phyloP scores from a whole-genome alignment of 768 basidiomycete genomes.

The Serendipita sp. region DNA sequence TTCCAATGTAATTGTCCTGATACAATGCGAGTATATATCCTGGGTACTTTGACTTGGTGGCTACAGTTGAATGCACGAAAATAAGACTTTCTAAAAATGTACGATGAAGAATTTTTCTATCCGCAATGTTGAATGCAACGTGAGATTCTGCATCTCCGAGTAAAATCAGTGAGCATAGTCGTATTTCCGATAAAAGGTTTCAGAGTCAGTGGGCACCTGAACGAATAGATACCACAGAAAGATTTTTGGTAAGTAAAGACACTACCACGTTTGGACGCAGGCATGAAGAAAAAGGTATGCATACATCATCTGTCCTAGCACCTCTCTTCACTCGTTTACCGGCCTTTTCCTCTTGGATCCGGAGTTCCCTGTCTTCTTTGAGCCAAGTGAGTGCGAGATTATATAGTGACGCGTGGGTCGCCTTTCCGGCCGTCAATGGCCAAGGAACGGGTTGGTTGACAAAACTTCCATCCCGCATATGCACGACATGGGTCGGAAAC shows the following conservation, averaged over 20 bases:
- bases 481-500: constrained; percentile 90
- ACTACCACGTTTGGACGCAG: too few relatives aligned
- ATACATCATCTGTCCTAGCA: constrained; percentile 39
- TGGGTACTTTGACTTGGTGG: not conserved
- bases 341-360: constrained; percentile 39
- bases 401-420: constrained; percentile 34
- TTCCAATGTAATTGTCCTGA: too few relatives aligned
- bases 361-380: constrained; percentile 57
- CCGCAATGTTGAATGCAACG: too few relatives aligned
- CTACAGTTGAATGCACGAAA: not conserved
- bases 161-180: not conserved
- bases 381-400: constrained; percentile 74
- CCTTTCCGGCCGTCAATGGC: constrained; percentile 29
- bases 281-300: constrained; percentile 11
- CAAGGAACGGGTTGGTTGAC: constrained; percentile 53
- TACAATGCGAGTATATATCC: not conserved
- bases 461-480: constrained; percentile 75
- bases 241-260: too few relatives aligned
- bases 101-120: too few relatives aligned
- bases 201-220: constrained; percentile 56
- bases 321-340: constrained; percentile 43
- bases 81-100: too few relatives aligned
- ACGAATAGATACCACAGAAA: too few relatives aligned
- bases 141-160: not conserved
- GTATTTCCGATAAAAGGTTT: constrained; percentile 74